These are phyloP conservation scores for Tetrapyrgos nigripes DNA, from an alignment of 1,284 basidiomycete species.

Conservation along the genomic window DNA sequence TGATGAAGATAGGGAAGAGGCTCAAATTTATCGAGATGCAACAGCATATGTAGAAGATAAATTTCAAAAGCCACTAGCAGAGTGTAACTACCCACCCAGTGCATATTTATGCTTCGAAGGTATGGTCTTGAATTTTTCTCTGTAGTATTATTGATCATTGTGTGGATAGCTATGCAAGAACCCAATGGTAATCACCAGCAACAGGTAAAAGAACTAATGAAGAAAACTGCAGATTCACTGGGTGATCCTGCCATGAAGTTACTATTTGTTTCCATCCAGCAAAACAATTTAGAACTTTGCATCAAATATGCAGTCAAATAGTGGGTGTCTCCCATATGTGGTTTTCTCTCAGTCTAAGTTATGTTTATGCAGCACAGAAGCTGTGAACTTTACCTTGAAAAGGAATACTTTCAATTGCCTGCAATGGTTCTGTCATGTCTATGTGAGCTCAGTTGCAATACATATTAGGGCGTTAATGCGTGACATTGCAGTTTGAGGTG, in stretches of 20 bases:
- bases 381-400: too few species aligned
- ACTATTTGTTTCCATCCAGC: constrained; percentile 29
- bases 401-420: too few species aligned
- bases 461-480: too few species aligned
- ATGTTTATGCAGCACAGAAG: too few species aligned
- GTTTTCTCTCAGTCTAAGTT: too few species aligned
- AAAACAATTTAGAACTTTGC: constrained; percentile 26
- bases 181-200: constrained; percentile 7
- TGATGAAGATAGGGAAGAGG: constrained; percentile 5
- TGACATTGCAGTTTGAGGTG: too few species aligned
- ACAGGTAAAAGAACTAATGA: constrained; percentile 15
- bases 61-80: constrained; percentile 8
- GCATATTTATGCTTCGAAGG: constrained; percentile 20
- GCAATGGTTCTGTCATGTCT: too few species aligned
- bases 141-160: neutral
- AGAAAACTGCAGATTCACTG: too few species aligned
- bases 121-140: neutral
- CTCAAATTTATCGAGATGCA: constrained; percentile 10
- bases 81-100: constrained; percentile 23
- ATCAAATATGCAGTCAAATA: neutral
- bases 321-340: too few species aligned
- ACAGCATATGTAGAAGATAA: neutral
- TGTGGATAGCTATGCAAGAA: constrained; percentile 24
- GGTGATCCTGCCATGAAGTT: constrained; percentile 18
- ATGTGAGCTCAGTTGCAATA: too few species aligned